These are phyloP conservation scores for Passiflora organensis DNA, from an alignment of 345 rosid genomes.

Conservation along the genomic window DNA sequence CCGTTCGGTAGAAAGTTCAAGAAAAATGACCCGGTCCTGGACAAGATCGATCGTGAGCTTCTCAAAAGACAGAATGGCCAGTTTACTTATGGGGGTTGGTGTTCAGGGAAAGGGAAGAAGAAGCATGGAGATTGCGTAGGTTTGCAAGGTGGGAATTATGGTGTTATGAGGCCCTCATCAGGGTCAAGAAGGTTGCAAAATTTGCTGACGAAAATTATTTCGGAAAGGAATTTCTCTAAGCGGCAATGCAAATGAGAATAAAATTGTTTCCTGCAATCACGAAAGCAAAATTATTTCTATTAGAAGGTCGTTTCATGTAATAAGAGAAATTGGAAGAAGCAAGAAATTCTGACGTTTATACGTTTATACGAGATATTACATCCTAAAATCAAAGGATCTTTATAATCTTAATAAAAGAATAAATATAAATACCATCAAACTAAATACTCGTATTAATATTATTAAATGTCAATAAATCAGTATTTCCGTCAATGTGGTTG, in stretches of 20 bases:
- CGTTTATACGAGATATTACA: too few relatives aligned
- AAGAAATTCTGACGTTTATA: too few relatives aligned
- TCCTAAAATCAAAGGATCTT: too few relatives aligned
- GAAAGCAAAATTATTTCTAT: too few relatives aligned
- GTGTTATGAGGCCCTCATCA: constrained; percentile 57
- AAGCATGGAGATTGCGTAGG: constrained; percentile 25
- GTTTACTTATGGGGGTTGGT: constrained; percentile 56
- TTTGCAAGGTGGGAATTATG: constrained; percentile 28
- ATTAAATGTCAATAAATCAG: too few relatives aligned
- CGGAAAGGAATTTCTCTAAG: constrained; percentile 42
- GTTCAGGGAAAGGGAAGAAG: constrained; percentile 27
- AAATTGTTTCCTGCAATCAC: neutral
- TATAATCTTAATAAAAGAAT: too few relatives aligned
- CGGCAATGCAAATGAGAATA: constrained; percentile 57
- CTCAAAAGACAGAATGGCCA: constrained; percentile 38
- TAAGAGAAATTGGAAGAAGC: too few relatives aligned
- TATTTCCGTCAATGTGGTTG: too few relatives aligned
- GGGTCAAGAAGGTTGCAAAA: constrained; percentile 68
- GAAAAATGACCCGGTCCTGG: constrained; percentile 57
- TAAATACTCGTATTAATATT: too few relatives aligned
- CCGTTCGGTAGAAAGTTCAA: constrained; percentile 91
- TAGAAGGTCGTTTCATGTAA: too few relatives aligned
- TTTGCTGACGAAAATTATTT: constrained; percentile 46
- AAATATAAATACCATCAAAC: too few relatives aligned
- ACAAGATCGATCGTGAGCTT: constrained; percentile 67